phyloP scores from a whole-genome alignment of 192 early-diverging fungal species.

The Coemansia reversa region DNA sequence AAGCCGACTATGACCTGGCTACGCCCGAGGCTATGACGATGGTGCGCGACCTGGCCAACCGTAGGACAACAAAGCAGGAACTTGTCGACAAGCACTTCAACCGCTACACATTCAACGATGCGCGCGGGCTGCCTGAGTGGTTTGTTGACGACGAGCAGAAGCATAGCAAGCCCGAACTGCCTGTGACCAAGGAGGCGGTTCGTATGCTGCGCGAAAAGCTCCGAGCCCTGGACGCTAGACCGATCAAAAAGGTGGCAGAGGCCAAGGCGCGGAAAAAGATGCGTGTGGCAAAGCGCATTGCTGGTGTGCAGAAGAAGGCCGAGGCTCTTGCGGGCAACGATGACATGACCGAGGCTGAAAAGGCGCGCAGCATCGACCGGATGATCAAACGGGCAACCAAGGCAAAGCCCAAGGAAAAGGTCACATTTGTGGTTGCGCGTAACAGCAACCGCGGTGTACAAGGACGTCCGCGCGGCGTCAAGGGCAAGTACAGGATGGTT shows the following conservation, averaged over 20 bases:
- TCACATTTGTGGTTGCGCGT: conserved; percentile 88
- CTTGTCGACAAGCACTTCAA: conserved; percentile 92
- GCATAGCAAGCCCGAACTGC: conserved; percentile 86
- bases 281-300: conserved; percentile 69
- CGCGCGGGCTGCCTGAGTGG: conserved; percentile 83
- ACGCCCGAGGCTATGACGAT: conserved; percentile 91
- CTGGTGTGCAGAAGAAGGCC: conserved; percentile 87
- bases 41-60: conserved; percentile 78
- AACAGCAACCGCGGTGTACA: conserved; percentile 76
- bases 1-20: conserved; percentile 67
- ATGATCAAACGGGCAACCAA: conserved; percentile 82
- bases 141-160: conserved; percentile 89
- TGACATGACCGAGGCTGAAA: conserved; percentile 87
- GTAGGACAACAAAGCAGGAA: conserved; percentile 73
- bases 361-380: conserved; percentile 77
- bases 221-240: conserved; percentile 89
- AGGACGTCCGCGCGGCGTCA: conserved; percentile 95
- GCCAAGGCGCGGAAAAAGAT: conserved; percentile 97
- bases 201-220: conserved; percentile 77
- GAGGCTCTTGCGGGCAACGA: conserved; percentile 79
- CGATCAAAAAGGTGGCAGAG: conserved; percentile 99
- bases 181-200: conserved; percentile 97
- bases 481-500: conserved; percentile 98
- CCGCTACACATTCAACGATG: conserved; percentile 84
- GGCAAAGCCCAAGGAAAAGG: conserved; percentile 71